Evolutionary conservation across 129 eudicot species (phyloP), one percentile per base, ranked within the genome.

Genomic region (Flaveria bidentis): DNA sequence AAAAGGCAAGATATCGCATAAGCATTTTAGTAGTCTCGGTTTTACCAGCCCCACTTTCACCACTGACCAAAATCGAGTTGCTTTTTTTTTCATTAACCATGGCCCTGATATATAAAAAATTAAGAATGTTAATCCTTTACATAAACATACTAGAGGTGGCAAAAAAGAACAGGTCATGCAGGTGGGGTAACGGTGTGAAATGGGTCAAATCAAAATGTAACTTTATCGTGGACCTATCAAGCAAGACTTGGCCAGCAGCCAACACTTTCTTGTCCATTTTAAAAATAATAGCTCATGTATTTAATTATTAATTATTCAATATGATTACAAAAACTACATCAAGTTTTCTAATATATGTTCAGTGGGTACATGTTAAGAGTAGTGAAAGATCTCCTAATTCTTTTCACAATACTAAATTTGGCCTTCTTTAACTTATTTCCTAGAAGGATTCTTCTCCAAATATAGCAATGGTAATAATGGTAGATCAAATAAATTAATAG

Each of bases 11-110:
- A 83, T 95, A 95, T 2, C 78, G 93, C 97, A 95, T 95, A 86
- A 91, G 97, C 99, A 95, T 95, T 86, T 95, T 95, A 45, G 99
- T 95, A 23, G 99, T 95, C 86, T 91, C 99, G 25, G 99, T 95
- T 84, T 95, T 95, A 63, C 99, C 99, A 12, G 99, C 96, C 67
- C 97, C 99, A 82, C 99, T 95, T 88, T 95, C 99, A 66, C 99
- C 99, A 57, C 99, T 95, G 18, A 95, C 99, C 82, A 95, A 75
- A 39, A 95, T 95, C 22, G 99, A 87, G 86, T 95, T 95, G 81
- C 99, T 91, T 78, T 86, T 89, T 46, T 88, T 88, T 79, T 95
- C 99, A 80, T 91, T 91, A 53, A 89, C 79, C 99, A 95, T 95
- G 47, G 87, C 94, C 97, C 99, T 95, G 77, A 69, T 72, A 73